These are phyloP conservation scores for Mucor lusitanicus DNA, from an alignment of 371 early-diverging fungal species.

Conservation along the genomic window DNA sequence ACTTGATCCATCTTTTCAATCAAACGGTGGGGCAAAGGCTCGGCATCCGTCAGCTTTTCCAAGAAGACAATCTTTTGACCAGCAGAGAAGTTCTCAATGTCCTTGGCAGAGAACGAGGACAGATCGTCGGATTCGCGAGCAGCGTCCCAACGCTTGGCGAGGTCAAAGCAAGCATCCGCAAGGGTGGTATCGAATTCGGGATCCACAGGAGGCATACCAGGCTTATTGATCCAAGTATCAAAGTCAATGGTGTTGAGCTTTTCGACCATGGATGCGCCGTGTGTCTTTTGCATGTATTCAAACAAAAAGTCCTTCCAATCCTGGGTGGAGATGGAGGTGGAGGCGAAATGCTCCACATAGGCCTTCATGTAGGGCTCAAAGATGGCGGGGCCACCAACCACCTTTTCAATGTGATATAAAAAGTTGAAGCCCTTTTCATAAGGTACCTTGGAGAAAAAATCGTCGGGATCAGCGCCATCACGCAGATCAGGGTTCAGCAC, in stretches of 20 bases:
- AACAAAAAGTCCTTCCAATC: conserved; percentile 87
- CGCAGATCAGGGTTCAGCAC: conserved; percentile 76
- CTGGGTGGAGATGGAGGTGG: conserved; percentile 83
- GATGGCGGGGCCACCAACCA: conserved; percentile 81
- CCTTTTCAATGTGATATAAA: conserved; percentile 87
- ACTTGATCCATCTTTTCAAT: conserved; percentile 72
- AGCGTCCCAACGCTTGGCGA: conserved; percentile 77
- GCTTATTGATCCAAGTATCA: conserved; percentile 86
- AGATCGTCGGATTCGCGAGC: conserved; percentile 53
- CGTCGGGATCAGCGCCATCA: conserved; percentile 89
- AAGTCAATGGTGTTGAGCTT: conserved; percentile 80
- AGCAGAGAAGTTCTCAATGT: conserved; percentile 70
- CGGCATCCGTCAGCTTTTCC: conserved; percentile 69
- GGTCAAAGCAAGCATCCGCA: conserved; percentile 74
- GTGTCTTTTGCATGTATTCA: conserved; percentile 63
- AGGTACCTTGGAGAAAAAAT: conserved; percentile 89
- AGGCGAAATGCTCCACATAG: conserved; percentile 82
- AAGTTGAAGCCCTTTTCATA: conserved; percentile 94
- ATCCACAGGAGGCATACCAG: conserved; percentile 89
- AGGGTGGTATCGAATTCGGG: conserved; percentile 85
- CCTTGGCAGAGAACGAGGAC: conserved; percentile 56
- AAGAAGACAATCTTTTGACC: conserved; percentile 85
- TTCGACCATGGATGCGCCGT: conserved; percentile 68
- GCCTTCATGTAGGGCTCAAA: conserved; percentile 87
- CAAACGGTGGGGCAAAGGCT: conserved; percentile 61